Conservation (phyloP, 768 basidiomycete genomes). For the Leccinum disarticulatum region DNA sequence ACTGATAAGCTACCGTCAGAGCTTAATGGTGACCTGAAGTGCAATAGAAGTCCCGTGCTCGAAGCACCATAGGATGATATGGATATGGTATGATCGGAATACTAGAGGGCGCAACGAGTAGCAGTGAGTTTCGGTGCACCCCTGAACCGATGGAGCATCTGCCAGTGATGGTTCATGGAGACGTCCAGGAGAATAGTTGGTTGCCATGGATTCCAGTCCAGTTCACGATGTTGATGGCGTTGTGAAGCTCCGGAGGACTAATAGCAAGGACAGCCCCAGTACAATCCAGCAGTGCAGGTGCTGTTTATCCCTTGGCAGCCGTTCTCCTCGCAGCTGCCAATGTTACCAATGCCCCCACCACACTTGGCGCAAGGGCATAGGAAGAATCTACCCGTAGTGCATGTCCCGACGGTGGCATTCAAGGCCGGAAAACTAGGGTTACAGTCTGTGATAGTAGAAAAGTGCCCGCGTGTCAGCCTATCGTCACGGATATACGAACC, state of each 20-base stretch:
- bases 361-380: slow-evolving; percentile 1
- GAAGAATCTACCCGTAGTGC: background rate
- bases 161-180: background rate
- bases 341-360: background rate
- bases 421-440: background rate
- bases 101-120: background rate
- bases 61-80: background rate
- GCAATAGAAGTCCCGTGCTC: background rate
- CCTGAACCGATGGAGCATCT: background rate
- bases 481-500: background rate
- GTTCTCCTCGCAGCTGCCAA: background rate
- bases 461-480: background rate
- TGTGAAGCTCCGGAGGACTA: background rate
- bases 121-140: background rate
- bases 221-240: background rate
- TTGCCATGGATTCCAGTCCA: background rate
- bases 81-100: background rate
- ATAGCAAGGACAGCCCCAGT: background rate
- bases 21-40: too few species aligned
- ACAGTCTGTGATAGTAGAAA: background rate
- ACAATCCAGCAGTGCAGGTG: background rate
- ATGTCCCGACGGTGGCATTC: background rate
- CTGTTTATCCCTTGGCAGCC: background rate
- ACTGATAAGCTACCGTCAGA: too few species aligned
- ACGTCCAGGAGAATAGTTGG: background rate